These are phyloP conservation scores for Papiliotrema fonsecae DNA, from an alignment of 1,284 basidiomycete species.

Conservation along the genomic window DNA sequence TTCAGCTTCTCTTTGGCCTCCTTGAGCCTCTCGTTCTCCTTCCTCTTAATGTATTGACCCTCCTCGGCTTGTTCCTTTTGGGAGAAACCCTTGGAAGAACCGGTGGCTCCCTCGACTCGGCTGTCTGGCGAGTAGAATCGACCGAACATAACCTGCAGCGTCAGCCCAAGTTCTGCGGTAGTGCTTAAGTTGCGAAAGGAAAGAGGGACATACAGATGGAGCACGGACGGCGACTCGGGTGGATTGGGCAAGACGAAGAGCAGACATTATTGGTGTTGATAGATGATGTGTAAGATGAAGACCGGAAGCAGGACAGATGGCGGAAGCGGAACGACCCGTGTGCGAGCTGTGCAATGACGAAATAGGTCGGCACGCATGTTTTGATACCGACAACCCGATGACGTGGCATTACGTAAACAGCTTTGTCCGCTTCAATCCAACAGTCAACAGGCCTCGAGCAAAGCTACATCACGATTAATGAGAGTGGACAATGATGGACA, in stretches of 20 bases:
- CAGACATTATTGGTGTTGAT: background rate
- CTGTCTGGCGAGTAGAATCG: constrained; percentile 37
- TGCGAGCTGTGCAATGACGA: no score
- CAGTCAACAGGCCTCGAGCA: no score
- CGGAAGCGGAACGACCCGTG: background rate
- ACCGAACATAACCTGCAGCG: constrained; percentile 23
- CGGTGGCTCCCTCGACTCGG: constrained; percentile 38
- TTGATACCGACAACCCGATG: no score
- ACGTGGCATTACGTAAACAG: no score
- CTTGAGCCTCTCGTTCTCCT: constrained; percentile 32
- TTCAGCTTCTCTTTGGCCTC: constrained; percentile 24
- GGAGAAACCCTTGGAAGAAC: constrained; percentile 35
- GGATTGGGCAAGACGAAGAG: constrained; percentile 4
- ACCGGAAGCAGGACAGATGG: background rate
- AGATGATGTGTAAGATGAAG: background rate
- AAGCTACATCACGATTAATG: background rate
- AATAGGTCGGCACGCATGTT: no score
- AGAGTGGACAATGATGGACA: background rate
- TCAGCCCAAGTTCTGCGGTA: background rate
- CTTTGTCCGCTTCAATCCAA: no score
- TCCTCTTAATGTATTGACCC: constrained; percentile 40
- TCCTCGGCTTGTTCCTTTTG: constrained; percentile 45
- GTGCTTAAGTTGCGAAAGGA: background rate
- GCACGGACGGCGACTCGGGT: constrained; percentile 16
- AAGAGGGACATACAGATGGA: constrained; percentile 17